phyloP scores from a whole-genome alignment of 139 green algal species.

The Coelastrella sp. region DNA sequence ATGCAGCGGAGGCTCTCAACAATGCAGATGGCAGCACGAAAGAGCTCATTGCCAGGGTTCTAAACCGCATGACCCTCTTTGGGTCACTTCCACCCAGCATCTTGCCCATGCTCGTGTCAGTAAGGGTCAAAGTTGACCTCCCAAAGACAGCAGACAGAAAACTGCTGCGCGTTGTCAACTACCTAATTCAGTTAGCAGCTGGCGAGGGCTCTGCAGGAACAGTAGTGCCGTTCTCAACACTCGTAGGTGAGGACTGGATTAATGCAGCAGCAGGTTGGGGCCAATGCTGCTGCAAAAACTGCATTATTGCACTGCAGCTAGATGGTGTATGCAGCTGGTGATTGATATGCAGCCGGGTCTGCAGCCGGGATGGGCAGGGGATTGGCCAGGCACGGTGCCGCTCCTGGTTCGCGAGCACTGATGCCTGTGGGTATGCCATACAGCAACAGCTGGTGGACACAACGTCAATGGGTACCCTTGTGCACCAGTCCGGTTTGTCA shows the following conservation, averaged over 20 bases:
- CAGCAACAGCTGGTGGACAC: too few relatives aligned
- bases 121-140: slow-evolving; percentile 33
- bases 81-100: slow-evolving; percentile 53
- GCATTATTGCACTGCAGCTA: not conserved
- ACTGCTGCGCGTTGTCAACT: slow-evolving; percentile 65
- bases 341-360: not conserved
- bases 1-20: slow-evolving; percentile 4
- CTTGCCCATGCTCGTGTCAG: slow-evolving; percentile 54
- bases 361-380: not conserved
- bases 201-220: slow-evolving; percentile 74
- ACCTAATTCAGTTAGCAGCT: slow-evolving; percentile 75
- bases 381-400: too few relatives aligned
- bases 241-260: slow-evolving; percentile 22
- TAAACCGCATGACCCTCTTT: slow-evolving; percentile 55
- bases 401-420: too few relatives aligned
- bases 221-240: slow-evolving; percentile 55
- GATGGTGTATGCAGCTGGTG: too few relatives aligned
- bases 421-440: too few relatives aligned
- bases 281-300: not conserved
- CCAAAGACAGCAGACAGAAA: slow-evolving; percentile 56
- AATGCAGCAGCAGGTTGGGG: not conserved
- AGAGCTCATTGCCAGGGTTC: slow-evolving; percentile 42
- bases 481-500: too few relatives aligned
- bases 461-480: too few relatives aligned
- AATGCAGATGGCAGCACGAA: slow-evolving; percentile 5